Conservation (phyloP, 352 stramenopile genomes). For the Aphanomyces invadans region DNA sequence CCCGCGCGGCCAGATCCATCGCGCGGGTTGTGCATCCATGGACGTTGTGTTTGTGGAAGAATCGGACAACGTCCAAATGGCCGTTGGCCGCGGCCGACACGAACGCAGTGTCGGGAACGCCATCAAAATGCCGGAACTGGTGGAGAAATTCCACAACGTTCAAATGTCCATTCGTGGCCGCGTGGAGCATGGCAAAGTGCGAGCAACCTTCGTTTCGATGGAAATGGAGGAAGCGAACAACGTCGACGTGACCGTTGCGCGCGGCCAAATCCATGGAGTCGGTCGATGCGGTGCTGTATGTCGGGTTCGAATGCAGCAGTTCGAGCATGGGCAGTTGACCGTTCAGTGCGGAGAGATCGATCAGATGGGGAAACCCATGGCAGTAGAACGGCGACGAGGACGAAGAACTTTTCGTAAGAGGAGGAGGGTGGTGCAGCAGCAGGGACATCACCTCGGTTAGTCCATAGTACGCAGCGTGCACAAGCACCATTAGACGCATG, state of each 20-base stretch:
- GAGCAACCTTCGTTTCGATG: slow-evolving; percentile 19
- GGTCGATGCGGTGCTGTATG: not conserved
- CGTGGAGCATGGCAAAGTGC: not conserved
- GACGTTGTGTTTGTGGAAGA: not conserved
- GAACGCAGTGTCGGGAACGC: not conserved
- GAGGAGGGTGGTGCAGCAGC: not conserved
- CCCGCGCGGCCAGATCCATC: slow-evolving; percentile 3
- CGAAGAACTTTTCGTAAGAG: not conserved
- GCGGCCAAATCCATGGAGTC: slow-evolving; percentile 17
- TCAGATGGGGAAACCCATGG: not conserved
- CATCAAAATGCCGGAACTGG: not conserved
- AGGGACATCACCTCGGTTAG: not conserved
- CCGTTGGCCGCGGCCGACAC: not conserved
- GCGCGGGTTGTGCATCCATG: slow-evolving; percentile 1
- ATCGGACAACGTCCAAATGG: not conserved
- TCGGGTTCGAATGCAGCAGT: not conserved
- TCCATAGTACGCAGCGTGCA: slow-evolving; percentile 3
- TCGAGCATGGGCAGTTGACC: slow-evolving; percentile 3
- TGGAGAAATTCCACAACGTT: slow-evolving; percentile 20
- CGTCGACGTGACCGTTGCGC: slow-evolving; percentile 11
- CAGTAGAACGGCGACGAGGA: too few relatives aligned
- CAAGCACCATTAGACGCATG: slow-evolving; percentile 2
- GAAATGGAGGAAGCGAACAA: slow-evolving; percentile 17
- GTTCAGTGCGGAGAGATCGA: slow-evolving; percentile 6
- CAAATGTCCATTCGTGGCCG: slow-evolving; percentile 10